Evolutionary conservation across 1,284 basidiomycete species (phyloP), one percentile per base, ranked within the genome.

Genomic region (Trametes sp.): DNA sequence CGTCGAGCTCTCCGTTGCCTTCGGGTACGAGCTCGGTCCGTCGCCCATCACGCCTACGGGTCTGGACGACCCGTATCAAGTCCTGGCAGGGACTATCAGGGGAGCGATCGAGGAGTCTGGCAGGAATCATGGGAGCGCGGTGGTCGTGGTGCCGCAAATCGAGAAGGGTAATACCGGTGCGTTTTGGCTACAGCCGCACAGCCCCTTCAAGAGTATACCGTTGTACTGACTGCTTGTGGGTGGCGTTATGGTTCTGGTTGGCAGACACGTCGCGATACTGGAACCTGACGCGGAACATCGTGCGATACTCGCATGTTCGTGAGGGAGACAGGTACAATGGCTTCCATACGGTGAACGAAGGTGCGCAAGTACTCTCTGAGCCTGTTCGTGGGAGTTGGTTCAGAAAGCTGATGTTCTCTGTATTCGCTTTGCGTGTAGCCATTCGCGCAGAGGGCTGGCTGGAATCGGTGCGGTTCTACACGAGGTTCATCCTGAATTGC

Each of bases 341-440:
- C 26, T 77, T 87, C 16, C 90, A 92, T 72, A 90, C 89, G 0
- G 72, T 80, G 23, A 73, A 82, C 46, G 78, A 81, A 50, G 59
- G 59, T 54, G 36, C 19, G 59, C 2, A n/a, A 16, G 4, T 8
- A 23, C 10, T 23, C 3, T 6, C 9, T 10, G 7, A 14, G 21
- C 4, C 4, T 4, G 10, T 5, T 19, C 10, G 16, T 2, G 7
- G 4, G 9, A 11, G 16, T 3, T 23, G 16, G 0, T 23, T 13
- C 0, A 66, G 56, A 50, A 59, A 8, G 38, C 45, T 38, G 16
- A 48, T 21, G 42, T 7, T 9, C 3, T 31, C 4, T 49, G 0
- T 41, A 4, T 41, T n/a, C 24, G n/a, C 28, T 36, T 21, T 23
- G 28, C 35, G 4, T 11, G 8, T n/a, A 72, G 73, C 70, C 29